Base-by-base conservation (phyloP, 2,329 filamentous ascomycete genomes). In the Trichoderma sp. region DNA sequence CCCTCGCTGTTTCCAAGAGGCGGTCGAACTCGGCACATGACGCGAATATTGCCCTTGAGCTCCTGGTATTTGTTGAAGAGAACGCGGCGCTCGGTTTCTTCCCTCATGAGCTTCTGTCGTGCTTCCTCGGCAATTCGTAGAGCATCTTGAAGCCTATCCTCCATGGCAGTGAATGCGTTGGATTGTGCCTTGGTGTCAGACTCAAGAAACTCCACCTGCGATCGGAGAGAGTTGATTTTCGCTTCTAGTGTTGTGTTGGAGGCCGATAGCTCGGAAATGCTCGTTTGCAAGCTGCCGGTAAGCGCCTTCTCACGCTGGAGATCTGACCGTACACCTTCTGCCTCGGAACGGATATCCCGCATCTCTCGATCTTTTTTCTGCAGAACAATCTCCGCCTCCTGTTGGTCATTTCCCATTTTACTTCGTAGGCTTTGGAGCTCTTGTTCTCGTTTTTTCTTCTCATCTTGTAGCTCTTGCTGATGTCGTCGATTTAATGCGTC, bases 21-120 rank as follows among this genome's bases (percentile, higher is more conserved):
- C 1, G 95, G 95, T 48, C 96, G 90, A 32, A 98, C 94, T 76
- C 95, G 89, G 76, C 94, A 98, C 88, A 99, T 99, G 72, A 99
- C 95, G 22, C 95, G 91, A 74, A 99, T 99, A 76, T 99, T 99
- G 74, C 95, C 95, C 78, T 97, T 97, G 69, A 99, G 87, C 76
- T 99, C 95, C 77, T 99, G 93, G 56, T 99, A 94, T 78, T 97
- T 95, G 79, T 98, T 98, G 82, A 98, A 97, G 0, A 99, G 86
- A 73, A 96, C 94, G 25, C 95, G 88, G 15, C 95, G 89, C 60
- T 97, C 84, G 0, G 92, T 95, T 80, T 99, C 95, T 76, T 98
- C 95, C 74, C 90, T 92, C 70, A 95, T 90, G 32, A 99, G 84
- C 76, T 95, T 97, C 71, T 92, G 88, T 67, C 91, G 89, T 1